Evolutionary conservation across 169 alveolate genomes (phyloP), one percentile per base, ranked within the genome.

Genomic region (Plasmodium vinckei): DNA sequence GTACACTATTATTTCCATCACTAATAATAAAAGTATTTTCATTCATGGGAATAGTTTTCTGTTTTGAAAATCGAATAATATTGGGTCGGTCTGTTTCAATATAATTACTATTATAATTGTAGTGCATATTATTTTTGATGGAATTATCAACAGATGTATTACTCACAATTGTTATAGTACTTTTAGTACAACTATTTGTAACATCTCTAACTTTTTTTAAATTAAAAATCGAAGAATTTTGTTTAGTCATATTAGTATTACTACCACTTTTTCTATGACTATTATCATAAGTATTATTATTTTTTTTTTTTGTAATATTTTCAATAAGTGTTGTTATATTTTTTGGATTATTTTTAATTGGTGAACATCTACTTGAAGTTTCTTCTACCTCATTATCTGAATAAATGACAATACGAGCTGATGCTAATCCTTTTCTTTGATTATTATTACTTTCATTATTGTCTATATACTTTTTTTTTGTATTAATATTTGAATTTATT

Each of bases 341-440:
- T 9, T 42, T 42, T 13, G 9, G 56, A 21, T 46, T 73, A 13
- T n/a, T 46, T 25, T 17, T 10, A 46, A 12, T 46, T 44, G 10
- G 9, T 17, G 13, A 21, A 54, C 7, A 7, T 60, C 33, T 53
- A 33, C 13, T 33, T 1, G 65, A 56, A 12, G 25, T 44, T 33
- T 21, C 49, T 17, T 23, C 53, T 27, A 49, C 17, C 49, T 79
- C 89, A 51, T 77, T 54, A 17, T 79, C 77, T 17, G 68, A 65
- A 9, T 54, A 75, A 21, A 75, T 75, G 60, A 75, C 17, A 33
- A 72, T 72, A 44, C 59, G 87, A 39, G 69, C 44, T 4, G 71
- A 1, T 9, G 53, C 19, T 9, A 54, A 61, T 63, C 51, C 67
- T 47, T 64, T 79, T 9, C 51, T 79, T 12, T 51, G 64, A 51